Evolutionary conservation across 306 rosid species (phyloP), one percentile per base, ranked within the genome.

Genomic region (Glycine soja): DNA sequence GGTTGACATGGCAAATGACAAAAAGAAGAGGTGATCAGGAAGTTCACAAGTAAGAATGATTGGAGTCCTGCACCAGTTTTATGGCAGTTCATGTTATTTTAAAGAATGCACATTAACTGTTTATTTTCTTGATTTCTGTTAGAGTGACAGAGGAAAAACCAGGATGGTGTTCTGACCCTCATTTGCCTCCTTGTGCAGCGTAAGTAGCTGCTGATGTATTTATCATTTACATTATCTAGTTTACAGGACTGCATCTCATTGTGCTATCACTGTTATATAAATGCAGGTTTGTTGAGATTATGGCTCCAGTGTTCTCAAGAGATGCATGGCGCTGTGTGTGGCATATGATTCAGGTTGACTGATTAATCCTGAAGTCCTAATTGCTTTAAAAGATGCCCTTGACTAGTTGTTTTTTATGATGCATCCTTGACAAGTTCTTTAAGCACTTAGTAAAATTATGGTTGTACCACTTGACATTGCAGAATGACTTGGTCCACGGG

Each of bases 301-400:
- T 96, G 99, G 98, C 99, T 63, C 98, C 99, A 1, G 99, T 96
- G 74, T 96, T 96, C 74, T 93, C 99, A 1, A 97, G 99, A 84
- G 91, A 90, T 74, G 99, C 99, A 15, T 96, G 99, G 99, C 99
- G 98, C 54, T 96, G 99, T 77, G 98, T 96, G 65, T 96, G 99
- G 99, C 91, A 96, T 80, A 84, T 96, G 98, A 86, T 96, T 82
- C 99, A 96, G 97, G 99, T 93, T 79, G 43, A 90, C 85, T 77
- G 85, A 83, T 53, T 87, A 81, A 84, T 78, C 76, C 64, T 10
- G 78, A 83, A 82, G 79, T 73, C 56, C 61, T 8, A 80, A 83
- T 58, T 72, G 45, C 48, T 75, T 63, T 13, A 10, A 2, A 80
- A 53, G 43, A 47, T 46, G 52, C 76, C 6, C 46, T 34, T 52